Percentiles rank a stretch among this genome's conserved stretches.
Conservation (phyloP, 257 asterid species). For the Asclepias syriaca region DNA sequence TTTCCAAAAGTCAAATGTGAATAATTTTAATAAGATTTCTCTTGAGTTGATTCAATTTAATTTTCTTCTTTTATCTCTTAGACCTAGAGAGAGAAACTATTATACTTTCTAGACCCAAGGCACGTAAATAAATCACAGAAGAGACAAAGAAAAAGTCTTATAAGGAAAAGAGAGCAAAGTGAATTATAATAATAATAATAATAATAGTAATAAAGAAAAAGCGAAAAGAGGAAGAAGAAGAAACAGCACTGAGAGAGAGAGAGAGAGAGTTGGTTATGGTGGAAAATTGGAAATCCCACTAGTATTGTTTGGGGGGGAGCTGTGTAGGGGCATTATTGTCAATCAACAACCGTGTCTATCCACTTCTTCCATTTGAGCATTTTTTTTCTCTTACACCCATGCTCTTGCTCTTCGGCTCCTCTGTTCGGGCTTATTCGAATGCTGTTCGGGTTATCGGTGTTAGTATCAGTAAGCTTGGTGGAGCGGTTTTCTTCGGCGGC, state of each 20-base stretch:
- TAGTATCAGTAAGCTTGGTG: slow-evolving; percentile 32
- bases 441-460: slow-evolving; percentile 34
- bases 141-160: slow-evolving; percentile 23
- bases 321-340: slow-evolving; percentile 42
- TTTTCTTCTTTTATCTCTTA: too few relatives aligned
- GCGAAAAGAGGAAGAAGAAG: not conserved
- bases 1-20: too few relatives aligned
- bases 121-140: slow-evolving; percentile 9
- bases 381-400: slow-evolving; percentile 5
- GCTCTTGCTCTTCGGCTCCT: slow-evolving; percentile 16
- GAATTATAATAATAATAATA: slow-evolving; percentile 4
- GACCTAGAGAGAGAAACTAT: slow-evolving; percentile 36
- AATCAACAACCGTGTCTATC: slow-evolving; percentile 6
- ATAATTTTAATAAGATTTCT: too few relatives aligned
- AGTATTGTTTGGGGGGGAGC: slow-evolving; percentile 29
- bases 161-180: slow-evolving; percentile 21
- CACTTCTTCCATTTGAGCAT: too few relatives aligned
- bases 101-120: not conserved
- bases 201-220: not conserved
- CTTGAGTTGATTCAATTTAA: too few relatives aligned
- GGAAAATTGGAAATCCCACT: slow-evolving; percentile 48
- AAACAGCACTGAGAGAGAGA: slow-evolving; percentile 31
- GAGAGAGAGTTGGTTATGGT: slow-evolving; percentile 49
- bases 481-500: slow-evolving; percentile 18
- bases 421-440: slow-evolving; percentile 4